Evolutionary conservation across 192 early-diverging fungal genomes (phyloP), one percentile per base, ranked within the genome.

Genomic region (Coemansia sp.): DNA sequence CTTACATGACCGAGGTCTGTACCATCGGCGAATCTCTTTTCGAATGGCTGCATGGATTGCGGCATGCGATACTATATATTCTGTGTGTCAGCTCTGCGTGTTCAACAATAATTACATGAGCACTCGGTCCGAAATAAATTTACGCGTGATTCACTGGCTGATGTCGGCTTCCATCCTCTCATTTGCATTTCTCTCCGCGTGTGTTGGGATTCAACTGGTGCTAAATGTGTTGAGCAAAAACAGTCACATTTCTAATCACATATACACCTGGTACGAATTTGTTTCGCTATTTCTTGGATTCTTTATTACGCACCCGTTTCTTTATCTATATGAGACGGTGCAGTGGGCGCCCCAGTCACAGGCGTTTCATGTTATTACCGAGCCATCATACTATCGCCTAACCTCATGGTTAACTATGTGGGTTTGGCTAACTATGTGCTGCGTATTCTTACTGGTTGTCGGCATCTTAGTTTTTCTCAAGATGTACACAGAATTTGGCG

Each of bases 331-430:
- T 62, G 62, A 61, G n/a, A 39, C 21, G 29, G 58, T 78, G 6
- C 60, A 72, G 56, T 78, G 76, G 76, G 62, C 66, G 12, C 23
- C 49, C 0, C 12, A 22, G 11, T 62, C 70, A 1, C 76, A 78
- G 53, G 61, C 67, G 2, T 78, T 78, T 41, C 70, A 78, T 43
- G 62, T 78, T 11, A 63, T 63, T 38, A 45, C 48, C 15, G 60
- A 69, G 1, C 63, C 52, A 1, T 17, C 53, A 8, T 65, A 72
- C 62, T 78, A 66, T 63, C 62, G 71, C 24, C 12, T 57, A 4
- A 66, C 65, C 1, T 58, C 70, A 15, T 78, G 76, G 76, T 54
- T 69, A n/a, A 78, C 70, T n/a, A 72, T 63, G 56, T 78, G 76
- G 76, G 63, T 38, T 5, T 78, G 76, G 76, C 49, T 78, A 2